Evolutionary conservation across 306 rosid species (phyloP).

Genomic region (Trifolium fragiferum): DNA sequence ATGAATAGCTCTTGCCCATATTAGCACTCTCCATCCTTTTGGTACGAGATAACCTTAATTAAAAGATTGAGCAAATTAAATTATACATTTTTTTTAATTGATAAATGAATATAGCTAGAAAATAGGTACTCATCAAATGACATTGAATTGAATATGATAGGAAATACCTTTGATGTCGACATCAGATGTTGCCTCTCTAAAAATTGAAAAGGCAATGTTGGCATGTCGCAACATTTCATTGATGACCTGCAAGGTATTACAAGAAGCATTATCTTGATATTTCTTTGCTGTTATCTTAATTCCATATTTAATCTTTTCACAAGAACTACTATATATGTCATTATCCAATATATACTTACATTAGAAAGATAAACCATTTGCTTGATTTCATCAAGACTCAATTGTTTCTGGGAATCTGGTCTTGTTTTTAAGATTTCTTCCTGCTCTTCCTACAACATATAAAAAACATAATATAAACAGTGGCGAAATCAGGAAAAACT

Average conservation of each 20-base stretch:
- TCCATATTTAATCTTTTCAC: too few species aligned
- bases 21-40: conserved; percentile 38
- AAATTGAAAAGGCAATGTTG: background rate
- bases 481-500: too few species aligned
- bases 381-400: conserved; percentile 48
- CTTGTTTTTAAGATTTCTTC: conserved; percentile 50
- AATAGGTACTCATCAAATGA: background rate
- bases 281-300: too few species aligned
- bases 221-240: background rate
- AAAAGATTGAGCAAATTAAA: background rate
- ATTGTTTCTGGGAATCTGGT: conserved; percentile 36
- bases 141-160: background rate
- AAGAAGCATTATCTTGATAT: too few species aligned
- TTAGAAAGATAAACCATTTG: conserved; percentile 54
- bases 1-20: conserved; percentile 52
- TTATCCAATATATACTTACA: background rate
- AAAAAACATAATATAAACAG: background rate
- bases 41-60: conserved; percentile 53
- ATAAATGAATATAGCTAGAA: too few species aligned
- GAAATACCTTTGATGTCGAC: background rate
- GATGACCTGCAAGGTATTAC: background rate
- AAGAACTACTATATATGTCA: background rate
- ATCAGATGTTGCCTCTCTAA: background rate
- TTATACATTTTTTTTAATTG: too few species aligned
- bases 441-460: conserved; percentile 50